Evolutionary conservation across 2,329 filamentous ascomycete genomes (phyloP), one percentile per base, ranked within the genome.

Genomic region (Fusarium sp.): DNA sequence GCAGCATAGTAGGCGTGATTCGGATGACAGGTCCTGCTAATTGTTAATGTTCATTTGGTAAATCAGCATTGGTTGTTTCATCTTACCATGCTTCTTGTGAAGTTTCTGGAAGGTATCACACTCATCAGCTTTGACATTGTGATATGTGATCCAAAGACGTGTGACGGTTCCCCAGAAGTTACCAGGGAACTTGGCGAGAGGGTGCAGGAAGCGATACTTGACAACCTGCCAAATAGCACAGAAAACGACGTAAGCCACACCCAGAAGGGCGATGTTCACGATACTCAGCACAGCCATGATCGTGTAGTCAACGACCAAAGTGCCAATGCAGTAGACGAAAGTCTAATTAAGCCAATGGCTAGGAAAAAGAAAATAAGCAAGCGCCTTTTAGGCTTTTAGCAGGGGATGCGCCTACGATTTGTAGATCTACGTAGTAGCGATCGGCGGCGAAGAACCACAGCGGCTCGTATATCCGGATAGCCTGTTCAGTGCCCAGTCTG

Each of bases 1-100:
- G 67, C 7, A 73, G 52, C 70, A 75, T 75, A 0, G 71, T 73
- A 9, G 73, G 73, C 0, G 67, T 72, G 16, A 75, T 70, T 4
- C 73, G 59, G 3, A 75, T 69, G 0, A 75, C 31, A 5, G 73
- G 73, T 16, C 73, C 73, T 69, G 8, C 1, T 1, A 15, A 13
- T 1, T 4, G 2, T 69, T 3, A 69, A 23, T 20, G 7, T 2
- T 3, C 0, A 9, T 15, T 5, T 15, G 1, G 6, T 6, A 2
- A 7, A 12, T 23, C 1, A 2, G 3, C 8, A 3, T 11, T 23
- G 8, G 2, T 2, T 8, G 4, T 4, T 6, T 26, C 8, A 0
- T 23, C 41, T 31, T 58, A 69, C 67, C 67, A 57, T 75, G 56
- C 8, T 63, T 30, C 6, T 26, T 26, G 28, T 72, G 67, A 18